These are phyloP conservation scores for Colletotrichum sp. DNA, from an alignment of 2,329 filamentous ascomycete genomes.

Conservation along the genomic window DNA sequence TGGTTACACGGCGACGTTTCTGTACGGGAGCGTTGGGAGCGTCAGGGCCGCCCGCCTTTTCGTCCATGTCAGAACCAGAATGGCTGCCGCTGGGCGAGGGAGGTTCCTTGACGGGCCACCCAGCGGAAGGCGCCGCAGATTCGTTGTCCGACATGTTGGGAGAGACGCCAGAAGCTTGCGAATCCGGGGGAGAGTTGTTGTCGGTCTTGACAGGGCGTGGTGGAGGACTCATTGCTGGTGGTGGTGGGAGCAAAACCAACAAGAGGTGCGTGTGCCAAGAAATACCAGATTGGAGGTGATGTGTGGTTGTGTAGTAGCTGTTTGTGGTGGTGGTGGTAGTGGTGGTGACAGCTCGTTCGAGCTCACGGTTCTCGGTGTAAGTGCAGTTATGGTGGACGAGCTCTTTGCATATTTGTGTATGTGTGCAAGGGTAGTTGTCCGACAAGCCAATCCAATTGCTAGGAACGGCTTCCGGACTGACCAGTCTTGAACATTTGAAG, in stretches of 20 bases:
- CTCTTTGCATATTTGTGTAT: constrained; percentile 18
- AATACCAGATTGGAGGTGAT: neutral
- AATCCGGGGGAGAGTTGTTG: constrained; percentile 13
- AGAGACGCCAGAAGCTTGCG: constrained; percentile 27
- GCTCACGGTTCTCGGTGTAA: constrained; percentile 21
- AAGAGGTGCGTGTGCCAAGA: neutral
- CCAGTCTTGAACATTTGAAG: constrained; percentile 20
- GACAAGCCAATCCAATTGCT: constrained; percentile 19
- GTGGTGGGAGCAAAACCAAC: neutral
- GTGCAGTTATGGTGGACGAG: constrained; percentile 19
- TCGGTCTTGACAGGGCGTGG: constrained; percentile 20
- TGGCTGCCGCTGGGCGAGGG: constrained; percentile 49
- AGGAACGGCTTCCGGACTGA: constrained; percentile 21
- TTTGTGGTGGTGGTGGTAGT: constrained; percentile 4
- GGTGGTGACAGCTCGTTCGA: constrained; percentile 5
- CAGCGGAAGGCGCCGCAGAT: constrained; percentile 37
- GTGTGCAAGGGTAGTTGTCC: constrained; percentile 18
- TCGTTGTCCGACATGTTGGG: constrained; percentile 51
- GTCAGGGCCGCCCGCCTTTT: constrained; percentile 32
- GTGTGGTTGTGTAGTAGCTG: constrained; percentile 23
- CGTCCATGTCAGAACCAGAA: constrained; percentile 47
- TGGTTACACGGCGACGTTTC: constrained; percentile 78
- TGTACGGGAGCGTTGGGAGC: constrained; percentile 65
- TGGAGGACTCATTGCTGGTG: constrained; percentile 20
- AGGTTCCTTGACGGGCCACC: constrained; percentile 38